Evolutionary conservation across 2,329 filamentous ascomycete species (phyloP), one percentile per base, ranked within the genome.

Genomic region (Neoascochyta sp.): DNA sequence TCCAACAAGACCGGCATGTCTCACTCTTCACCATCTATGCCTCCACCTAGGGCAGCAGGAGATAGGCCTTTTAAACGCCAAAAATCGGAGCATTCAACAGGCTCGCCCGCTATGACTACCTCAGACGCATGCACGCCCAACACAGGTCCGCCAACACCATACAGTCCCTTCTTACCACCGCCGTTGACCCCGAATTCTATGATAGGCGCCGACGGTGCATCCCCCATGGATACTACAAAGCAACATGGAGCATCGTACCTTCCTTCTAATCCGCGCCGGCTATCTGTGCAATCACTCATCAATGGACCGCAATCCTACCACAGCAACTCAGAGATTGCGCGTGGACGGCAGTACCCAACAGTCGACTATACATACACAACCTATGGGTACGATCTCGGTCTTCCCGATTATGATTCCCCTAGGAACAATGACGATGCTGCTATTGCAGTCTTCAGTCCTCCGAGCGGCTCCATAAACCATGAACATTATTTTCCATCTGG

Each of bases 341-440:
- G 11, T n/a, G 43, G 37, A 24, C 41, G 47, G 14, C 52, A 52
- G 25, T 62, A 61, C 40, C 57, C 57, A 2, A 50, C 55, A 12
- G 36, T 24, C 3, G 54, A 62, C 32, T 42, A 43, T 12, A 34
- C 39, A 3, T 50, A 63, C 19, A 71, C 63, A 5, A 75, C 71
- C 23, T 87, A 84, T 54, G 85, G 86, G 5, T 74, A 83, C 37
- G 86, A 90, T 51, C 70, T 76, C 33, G 86, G 85, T 1, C 69
- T 78, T 38, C 73, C 73, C 7, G 85, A 90, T 60, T 64, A 77
- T 12, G 85, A 90, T 47, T 65, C 84, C 1, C 77, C 78, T 16
- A 75, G 73, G 28, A 89, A 89, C 46, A 76, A 87, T 50, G 85
- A 90, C 45, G 63, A 66, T 16, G 74, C 74, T 27, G 83, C 83